Evolutionary conservation across 768 basidiomycete genomes (phyloP).

Genomic region (Tephrocybe sp.): DNA sequence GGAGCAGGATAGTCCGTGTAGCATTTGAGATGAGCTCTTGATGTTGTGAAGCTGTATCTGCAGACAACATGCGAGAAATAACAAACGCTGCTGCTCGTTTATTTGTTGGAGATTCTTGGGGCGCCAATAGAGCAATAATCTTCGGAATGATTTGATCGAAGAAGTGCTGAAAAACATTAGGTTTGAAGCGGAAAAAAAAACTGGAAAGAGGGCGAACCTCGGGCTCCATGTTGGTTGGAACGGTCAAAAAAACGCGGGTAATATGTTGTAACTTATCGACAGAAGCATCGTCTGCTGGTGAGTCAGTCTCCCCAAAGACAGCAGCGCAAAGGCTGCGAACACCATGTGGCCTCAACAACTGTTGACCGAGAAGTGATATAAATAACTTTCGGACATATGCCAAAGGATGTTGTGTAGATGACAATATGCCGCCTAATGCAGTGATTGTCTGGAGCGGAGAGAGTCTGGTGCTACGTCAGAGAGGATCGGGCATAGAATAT

Average conservation of each 20-base stretch:
- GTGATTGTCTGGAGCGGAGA: constrained; percentile 64
- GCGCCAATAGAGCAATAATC: constrained; percentile 48
- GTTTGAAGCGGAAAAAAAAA: not conserved
- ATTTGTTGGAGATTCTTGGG: constrained; percentile 40
- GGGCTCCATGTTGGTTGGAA: constrained; percentile 52
- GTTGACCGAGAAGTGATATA: constrained; percentile 61
- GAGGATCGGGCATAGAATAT: constrained; percentile 12
- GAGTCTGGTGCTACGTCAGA: constrained; percentile 39
- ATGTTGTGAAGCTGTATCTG: constrained; percentile 26
- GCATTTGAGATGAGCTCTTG: constrained; percentile 30
- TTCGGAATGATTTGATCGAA: constrained; percentile 52
- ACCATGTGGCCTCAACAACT: constrained; percentile 69
- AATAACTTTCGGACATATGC: constrained; percentile 57
- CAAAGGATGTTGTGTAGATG: constrained; percentile 38
- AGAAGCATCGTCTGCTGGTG: constrained; percentile 44
- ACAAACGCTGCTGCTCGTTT: constrained; percentile 65
- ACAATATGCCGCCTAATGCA: constrained; percentile 59
- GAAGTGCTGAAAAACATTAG: constrained; percentile 49
- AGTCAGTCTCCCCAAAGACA: constrained; percentile 63
- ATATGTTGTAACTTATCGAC: constrained; percentile 75
- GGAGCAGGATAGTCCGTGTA: constrained; percentile 49
- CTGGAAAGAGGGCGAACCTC: constrained; percentile 41
- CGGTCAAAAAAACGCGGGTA: constrained; percentile 56
- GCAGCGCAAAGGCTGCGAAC: constrained; percentile 67
- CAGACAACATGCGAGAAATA: constrained; percentile 60